Evolutionary conservation across 1,139 yeast species (phyloP).

Genomic region (Arxiozyma telluris): DNA sequence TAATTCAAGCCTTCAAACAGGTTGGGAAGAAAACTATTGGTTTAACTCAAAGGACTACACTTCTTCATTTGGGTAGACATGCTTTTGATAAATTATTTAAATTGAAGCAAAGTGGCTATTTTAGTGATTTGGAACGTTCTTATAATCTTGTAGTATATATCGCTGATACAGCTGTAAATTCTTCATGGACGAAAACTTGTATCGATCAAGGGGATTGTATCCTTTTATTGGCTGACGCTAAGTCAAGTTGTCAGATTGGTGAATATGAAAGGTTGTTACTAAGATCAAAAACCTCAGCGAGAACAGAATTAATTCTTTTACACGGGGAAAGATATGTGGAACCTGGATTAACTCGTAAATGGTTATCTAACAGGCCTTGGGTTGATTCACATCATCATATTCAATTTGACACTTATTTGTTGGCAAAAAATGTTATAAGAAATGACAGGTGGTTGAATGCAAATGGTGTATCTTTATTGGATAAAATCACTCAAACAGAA

Average conservation of each 20-base stretch:
- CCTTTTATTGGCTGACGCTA: slow-evolving; percentile 59
- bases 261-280: slow-evolving; percentile 74
- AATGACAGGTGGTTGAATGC: slow-evolving; percentile 8
- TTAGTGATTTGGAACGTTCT: slow-evolving; percentile 84
- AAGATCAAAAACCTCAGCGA: slow-evolving; percentile 72
- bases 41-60: slow-evolving; percentile 71
- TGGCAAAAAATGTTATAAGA: slow-evolving; percentile 6
- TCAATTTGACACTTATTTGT: slow-evolving; percentile 34
- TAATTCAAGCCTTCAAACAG: slow-evolving; percentile 59
- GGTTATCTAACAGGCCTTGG: slow-evolving; percentile 85
- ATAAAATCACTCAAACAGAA: slow-evolving; percentile 25
- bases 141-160: slow-evolving; percentile 81
- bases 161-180: slow-evolving; percentile 74
- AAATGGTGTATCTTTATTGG: slow-evolving; percentile 21
- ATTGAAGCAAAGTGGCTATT: slow-evolving; percentile 76
- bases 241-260: slow-evolving; percentile 63
- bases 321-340: slow-evolving; percentile 77
- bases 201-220: slow-evolving; percentile 93
- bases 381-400: slow-evolving; percentile 90
- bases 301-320: slow-evolving; percentile 76
- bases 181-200: slow-evolving; percentile 89
- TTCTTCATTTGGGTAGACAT: slow-evolving; percentile 77
- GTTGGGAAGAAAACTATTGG: slow-evolving; percentile 71
- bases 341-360: slow-evolving; percentile 75
- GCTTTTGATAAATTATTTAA: slow-evolving; percentile 88